Base-by-base conservation (phyloP, 345 rosid species). In the Rhodamnia argentea region DNA sequence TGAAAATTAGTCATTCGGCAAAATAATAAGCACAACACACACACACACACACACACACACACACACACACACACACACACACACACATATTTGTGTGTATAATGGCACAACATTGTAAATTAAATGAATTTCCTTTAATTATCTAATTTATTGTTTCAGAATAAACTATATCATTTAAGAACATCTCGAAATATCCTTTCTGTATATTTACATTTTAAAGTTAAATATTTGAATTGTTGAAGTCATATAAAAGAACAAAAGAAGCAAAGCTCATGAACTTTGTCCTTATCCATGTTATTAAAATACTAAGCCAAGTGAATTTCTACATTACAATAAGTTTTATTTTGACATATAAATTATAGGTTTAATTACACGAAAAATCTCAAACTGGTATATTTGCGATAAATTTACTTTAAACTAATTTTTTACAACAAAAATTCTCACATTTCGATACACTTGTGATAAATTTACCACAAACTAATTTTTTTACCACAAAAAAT, bases 291-390 rank as follows among this genome's bases (percentile, higher is more conserved):
- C 29, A 26, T 26, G 12, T 26, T 58, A 5, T 58, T 26, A 58
- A 10, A 58, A 58, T 58, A 26, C 12, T 58, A 58, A 58, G 26
- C 64, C 29, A 26, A 58, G 26, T 26, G 16, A 12, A 58, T 58
- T 2, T 58, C 26, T 29, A 26, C 11, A 58, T 58, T 14, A 26
- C 15, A 26, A 58, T 58, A 58, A 58, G 26, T 58, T 11, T 26
- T 0, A 58, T 58, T 58, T 0, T 0, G 1, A 26, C 2, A 0
- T 26, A 26, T 11, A 42, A 42, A 42, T 5, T 42, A 5, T 42
- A 4, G 4, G 44, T 42, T 42, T 42, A 42, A 42, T 42, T 3
- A 4, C 44, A 42, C 6, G 5, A 42, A 42, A 42, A 42, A 42
- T 42, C 44, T 42, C 44, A 42, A 42, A 42, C 5, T 37, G 40